Base-by-base conservation (phyloP, 768 basidiomycete genomes). In the Mycena galopus region DNA sequence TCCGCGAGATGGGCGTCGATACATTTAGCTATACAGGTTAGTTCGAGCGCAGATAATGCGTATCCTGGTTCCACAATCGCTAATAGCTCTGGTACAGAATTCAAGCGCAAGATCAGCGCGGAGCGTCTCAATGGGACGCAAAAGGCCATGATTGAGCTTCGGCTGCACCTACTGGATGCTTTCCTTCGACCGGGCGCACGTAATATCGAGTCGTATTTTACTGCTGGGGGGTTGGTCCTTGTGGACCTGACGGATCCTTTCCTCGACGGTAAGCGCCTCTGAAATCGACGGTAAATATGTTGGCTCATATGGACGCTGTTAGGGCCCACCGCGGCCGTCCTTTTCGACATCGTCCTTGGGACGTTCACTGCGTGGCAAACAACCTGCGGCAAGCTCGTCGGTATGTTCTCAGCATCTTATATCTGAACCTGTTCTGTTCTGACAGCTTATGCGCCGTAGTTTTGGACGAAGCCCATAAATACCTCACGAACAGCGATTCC, bases 401-500 rank as follows among this genome's bases (percentile, higher is more conserved):
- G 73, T 72, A 14, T 16, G 67, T 59, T 44, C 53, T 23, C 19
- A 47, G 21, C 50, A 23, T 71, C 27, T 2, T 21, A 21, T 32
- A 21, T 51, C 27, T 55, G 42, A 37, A 35, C 65, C 42, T 51
- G 14, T 30, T 37, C 29, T 27, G 16, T 30, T 37, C 29, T 27
- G 16, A 55, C 10, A 9, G 29, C 16, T 57, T 30, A 29, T 51
- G 50, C 37, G 32, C 33, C 23, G 33, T 42, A 77, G 77, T 90
- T 0, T 83, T 90, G 1, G 89, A 89, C 50, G 89, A 89, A 59
- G 88, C 89, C 0, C 88, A 89, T 76, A 66, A 90, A 86, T 90
- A 90, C 63, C 82, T 89, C 0, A 72, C 81, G 0, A 79, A 79
- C 67, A 83, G 76, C 47, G 63, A 79, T 4, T 78, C 81, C 0